Evolutionary conservation across 257 asterid species (phyloP).

Genomic region (Solanum rostratum): DNA sequence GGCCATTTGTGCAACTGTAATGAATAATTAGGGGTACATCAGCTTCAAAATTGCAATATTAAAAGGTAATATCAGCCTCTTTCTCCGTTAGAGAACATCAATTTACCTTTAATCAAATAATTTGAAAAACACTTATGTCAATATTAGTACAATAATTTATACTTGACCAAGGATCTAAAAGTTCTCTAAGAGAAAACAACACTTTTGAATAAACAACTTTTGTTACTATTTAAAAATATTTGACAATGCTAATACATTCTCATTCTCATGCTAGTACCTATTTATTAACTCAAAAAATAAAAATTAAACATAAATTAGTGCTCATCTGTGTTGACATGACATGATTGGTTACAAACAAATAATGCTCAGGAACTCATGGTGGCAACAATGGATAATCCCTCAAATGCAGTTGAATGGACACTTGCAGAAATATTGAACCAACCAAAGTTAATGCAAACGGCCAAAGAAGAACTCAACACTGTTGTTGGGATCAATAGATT

Average conservation of each 20-base stretch:
- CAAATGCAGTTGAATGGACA: slow-evolving; percentile 14
- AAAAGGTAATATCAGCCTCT: too few species aligned
- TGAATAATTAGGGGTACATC: too few species aligned
- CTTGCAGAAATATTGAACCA: slow-evolving; percentile 20
- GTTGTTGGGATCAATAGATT: slow-evolving; percentile 8
- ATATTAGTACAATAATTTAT: not conserved
- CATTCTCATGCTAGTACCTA: not conserved
- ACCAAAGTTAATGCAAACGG: slow-evolving; percentile 8
- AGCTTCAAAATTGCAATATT: too few species aligned
- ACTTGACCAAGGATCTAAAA: not conserved
- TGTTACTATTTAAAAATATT: not conserved
- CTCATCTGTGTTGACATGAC: not conserved
- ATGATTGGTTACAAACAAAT: not conserved
- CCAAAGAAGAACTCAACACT: slow-evolving; percentile 4
- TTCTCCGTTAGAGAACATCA: too few species aligned
- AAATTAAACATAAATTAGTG: not conserved
- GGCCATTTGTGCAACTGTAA: too few species aligned
- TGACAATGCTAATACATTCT: not conserved
- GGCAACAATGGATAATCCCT: slow-evolving; percentile 15
- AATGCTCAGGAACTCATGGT: slow-evolving; percentile 12
- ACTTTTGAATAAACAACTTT: not conserved
- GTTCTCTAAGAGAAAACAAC: too few species aligned
- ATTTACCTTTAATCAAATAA: too few species aligned
- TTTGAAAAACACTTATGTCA: not conserved
- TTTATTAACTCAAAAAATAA: not conserved